phyloP scores from a whole-genome alignment of 1,139 yeast genomes.

The Yamadazyma pseudoaaseri region DNA sequence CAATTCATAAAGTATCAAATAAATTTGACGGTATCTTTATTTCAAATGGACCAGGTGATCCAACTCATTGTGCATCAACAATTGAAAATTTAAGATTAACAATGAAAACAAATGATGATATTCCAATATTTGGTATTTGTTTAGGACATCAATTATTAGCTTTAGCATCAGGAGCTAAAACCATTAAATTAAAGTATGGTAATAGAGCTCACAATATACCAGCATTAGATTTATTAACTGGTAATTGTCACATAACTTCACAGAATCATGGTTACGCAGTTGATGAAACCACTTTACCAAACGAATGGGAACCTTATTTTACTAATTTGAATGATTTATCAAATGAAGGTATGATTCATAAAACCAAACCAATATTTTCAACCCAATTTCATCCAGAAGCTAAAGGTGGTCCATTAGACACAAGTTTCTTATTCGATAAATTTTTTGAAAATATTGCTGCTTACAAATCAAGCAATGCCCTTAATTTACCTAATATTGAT shows the following conservation, averaged over 20 bases:
- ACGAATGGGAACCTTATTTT: constrained; percentile 82
- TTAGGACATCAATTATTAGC: constrained; percentile 96
- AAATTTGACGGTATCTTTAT: constrained; percentile 93
- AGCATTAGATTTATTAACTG: constrained; percentile 83
- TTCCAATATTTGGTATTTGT: constrained; percentile 96
- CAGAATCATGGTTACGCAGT: constrained; percentile 99
- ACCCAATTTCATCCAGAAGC: constrained; percentile 99
- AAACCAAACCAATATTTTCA: constrained; percentile 82
- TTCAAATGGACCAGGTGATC: constrained; percentile 98
- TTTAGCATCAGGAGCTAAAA: constrained; percentile 90
- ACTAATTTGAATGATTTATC: constrained; percentile 92
- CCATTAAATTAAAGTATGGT: constrained; percentile 92
- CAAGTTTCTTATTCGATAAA: constrained; percentile 85
- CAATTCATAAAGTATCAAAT: constrained; percentile 85
- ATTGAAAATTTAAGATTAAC: constrained; percentile 72
- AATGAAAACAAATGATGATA: constrained; percentile 58
- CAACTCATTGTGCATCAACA: constrained; percentile 86
- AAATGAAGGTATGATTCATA: constrained; percentile 96
- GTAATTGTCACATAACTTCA: constrained; percentile 94
- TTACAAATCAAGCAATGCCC: constrained; percentile 49
- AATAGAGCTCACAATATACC: constrained; percentile 99
- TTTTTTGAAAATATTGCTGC: constrained; percentile 69
- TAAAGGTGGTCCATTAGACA: constrained; percentile 96
- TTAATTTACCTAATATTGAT: constrained; percentile 43
- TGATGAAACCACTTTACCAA: constrained; percentile 67